Base-by-base conservation (phyloP, 2,329 filamentous ascomycete genomes). In the Emydomyces testavorans region DNA sequence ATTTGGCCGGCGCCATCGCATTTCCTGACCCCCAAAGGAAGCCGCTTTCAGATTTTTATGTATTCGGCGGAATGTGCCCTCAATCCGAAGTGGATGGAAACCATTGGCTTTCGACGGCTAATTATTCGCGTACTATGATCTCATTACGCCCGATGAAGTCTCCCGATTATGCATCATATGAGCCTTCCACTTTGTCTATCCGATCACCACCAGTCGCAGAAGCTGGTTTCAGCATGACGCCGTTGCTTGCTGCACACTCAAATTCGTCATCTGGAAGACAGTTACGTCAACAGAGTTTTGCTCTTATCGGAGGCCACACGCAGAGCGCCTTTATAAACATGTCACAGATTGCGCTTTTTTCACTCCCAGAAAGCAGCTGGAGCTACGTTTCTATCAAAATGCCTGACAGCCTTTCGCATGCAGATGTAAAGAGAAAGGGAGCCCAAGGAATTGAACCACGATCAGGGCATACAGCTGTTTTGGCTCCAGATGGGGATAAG, bases 11-110 rank as follows among this genome's bases (percentile, higher is more conserved):
- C 6, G 77, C 78, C 11, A 71, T 92, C 45, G 73, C 80, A 20
- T 94, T 88, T 62, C 82, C 85, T 16, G 73, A 72, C 26, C 75
- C 71, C 29, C 68, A 78, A 2, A 48, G 34, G 15, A 13, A 26
- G 15, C 31, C 51, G 24, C 42, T 32, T 10, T 75, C 78, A 0
- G 71, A 71, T 8, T 66, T 83, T 16, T 94, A 88, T 60, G 69
- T 82, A 5, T 95, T 94, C 64, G 90, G 88, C 29, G 90, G 90
- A 56, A 94, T 95, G 87, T 96, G 90, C 58, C 82, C 83, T 8
- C 29, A 15, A 21, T 56, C 59, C 2, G 64, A 63, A 6, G 60
- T 63, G n/a, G 64, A 69, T 16, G 60, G 65, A 15, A 59, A 67
- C 5, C 71, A 71, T 24, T 88, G 86, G 82, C 77, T 85, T 52